Evolutionary conservation across 2,329 filamentous ascomycete species (phyloP).

Genomic region (Cercospora beticola): DNA sequence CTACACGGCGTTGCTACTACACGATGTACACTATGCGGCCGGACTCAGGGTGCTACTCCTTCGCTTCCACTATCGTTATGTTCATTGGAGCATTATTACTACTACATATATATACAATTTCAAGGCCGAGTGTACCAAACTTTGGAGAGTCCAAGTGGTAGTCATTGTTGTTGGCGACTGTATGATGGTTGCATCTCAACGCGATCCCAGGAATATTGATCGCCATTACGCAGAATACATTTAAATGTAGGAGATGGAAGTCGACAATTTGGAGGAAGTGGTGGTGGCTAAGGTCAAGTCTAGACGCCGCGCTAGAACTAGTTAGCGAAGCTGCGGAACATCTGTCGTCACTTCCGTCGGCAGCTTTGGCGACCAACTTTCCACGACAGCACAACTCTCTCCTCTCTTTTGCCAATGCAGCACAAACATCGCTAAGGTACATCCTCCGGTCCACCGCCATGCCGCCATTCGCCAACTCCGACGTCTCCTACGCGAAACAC

Average conservation of each 20-base stretch:
- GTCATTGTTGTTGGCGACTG: neutral
- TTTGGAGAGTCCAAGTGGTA: neutral
- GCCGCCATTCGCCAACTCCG: conserved; percentile 24
- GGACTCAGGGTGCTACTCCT: neutral
- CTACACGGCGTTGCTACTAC: neutral
- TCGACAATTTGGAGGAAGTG: neutral
- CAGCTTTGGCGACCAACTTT: neutral
- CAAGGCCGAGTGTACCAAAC: neutral
- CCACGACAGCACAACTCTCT: neutral
- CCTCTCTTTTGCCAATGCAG: neutral
- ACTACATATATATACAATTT: neutral
- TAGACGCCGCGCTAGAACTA: neutral
- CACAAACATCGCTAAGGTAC: neutral
- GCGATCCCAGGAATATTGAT: neutral
- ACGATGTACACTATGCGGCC: neutral
- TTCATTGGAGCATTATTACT: neutral
- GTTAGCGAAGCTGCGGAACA: neutral
- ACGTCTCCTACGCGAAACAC: conserved; percentile 56
- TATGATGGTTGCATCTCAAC: neutral
- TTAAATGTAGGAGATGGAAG: neutral
- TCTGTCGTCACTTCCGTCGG: neutral
- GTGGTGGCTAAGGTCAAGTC: neutral
- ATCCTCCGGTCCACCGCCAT: conserved; percentile 1
- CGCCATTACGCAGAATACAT: neutral
- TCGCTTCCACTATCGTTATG: neutral